These are phyloP conservation scores for Agastache rugosa DNA, from an alignment of 257 asterid species.

Conservation along the genomic window DNA sequence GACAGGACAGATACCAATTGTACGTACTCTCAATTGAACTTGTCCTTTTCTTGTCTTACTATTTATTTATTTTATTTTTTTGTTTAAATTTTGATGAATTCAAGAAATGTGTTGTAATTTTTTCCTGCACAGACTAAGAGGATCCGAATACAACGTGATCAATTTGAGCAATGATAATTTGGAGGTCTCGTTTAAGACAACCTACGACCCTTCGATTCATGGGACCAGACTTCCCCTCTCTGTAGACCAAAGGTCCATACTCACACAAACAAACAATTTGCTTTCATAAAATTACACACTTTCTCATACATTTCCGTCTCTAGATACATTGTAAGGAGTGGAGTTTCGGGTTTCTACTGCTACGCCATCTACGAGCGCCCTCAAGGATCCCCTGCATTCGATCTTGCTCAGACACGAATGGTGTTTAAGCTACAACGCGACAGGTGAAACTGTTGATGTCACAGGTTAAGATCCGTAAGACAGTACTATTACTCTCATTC, in stretches of 20 bases:
- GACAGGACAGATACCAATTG: constrained; percentile 52
- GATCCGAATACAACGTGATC: constrained; percentile 58
- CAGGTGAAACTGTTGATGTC: constrained; percentile 38
- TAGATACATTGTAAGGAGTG: constrained; percentile 60
- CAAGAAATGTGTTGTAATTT: background rate
- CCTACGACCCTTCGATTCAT: constrained; percentile 47
- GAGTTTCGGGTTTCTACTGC: constrained; percentile 63
- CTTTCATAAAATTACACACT: background rate
- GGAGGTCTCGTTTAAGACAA: constrained; percentile 57
- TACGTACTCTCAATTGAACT: background rate
- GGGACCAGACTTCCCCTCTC: constrained; percentile 53
- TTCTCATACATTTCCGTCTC: background rate
- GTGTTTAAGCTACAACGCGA: constrained; percentile 53
- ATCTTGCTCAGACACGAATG: constrained; percentile 60
- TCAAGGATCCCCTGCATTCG: constrained; percentile 49
- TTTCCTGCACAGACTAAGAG: constrained; percentile 50
- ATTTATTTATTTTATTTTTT: too few relatives aligned
- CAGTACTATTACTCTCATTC: too few relatives aligned
- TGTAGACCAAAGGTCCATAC: constrained; percentile 47
- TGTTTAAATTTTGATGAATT: background rate
- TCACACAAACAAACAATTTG: background rate
- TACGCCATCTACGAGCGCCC: constrained; percentile 56
- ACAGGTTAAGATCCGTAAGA: background rate
- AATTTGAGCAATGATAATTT: constrained; percentile 45
- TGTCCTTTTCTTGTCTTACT: background rate